Evolutionary conservation across 2,329 filamentous ascomycete species (phyloP).

Genomic region (Paraphoma chrysanthemicola): DNA sequence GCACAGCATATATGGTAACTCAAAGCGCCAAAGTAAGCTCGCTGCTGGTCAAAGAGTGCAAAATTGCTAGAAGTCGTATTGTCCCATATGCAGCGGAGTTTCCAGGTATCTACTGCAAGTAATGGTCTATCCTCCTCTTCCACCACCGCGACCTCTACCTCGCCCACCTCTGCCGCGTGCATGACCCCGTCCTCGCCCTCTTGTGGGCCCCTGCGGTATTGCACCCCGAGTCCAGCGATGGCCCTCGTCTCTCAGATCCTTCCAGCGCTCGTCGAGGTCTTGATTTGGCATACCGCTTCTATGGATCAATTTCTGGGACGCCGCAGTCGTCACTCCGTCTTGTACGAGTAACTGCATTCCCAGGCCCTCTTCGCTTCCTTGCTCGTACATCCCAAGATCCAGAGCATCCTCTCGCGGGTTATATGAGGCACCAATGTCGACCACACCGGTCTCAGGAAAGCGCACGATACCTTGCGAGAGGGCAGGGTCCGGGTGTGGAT

Average conservation of each 20-base stretch:
- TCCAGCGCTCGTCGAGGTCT: constrained; percentile 51
- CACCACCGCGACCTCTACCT: background rate
- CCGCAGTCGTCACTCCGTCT: constrained; percentile 37
- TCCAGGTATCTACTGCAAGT: background rate
- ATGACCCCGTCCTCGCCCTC: constrained; percentile 3
- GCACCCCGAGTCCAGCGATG: constrained; percentile 1
- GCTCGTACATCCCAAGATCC: constrained; percentile 56
- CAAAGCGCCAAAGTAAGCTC: no score
- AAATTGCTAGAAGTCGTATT: no score
- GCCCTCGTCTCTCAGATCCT: constrained; percentile 33
- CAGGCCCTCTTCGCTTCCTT: constrained; percentile 40
- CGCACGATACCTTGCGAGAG: constrained; percentile 28
- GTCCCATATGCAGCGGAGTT: background rate
- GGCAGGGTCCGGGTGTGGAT: constrained; percentile 53
- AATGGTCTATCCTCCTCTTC: background rate
- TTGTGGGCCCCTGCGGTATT: background rate
- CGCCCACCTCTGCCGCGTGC: constrained; percentile 2
- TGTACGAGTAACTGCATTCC: constrained; percentile 52
- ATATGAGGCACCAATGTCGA: constrained; percentile 40
- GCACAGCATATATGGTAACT: no score
- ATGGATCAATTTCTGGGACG: constrained; percentile 18
- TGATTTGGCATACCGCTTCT: constrained; percentile 15
- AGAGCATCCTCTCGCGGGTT: constrained; percentile 47
- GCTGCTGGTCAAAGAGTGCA: no score
- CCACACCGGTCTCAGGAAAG: constrained; percentile 11